phyloP scores from a whole-genome alignment of 2,329 filamentous ascomycete genomes.

The Colletotrichum paranaense region DNA sequence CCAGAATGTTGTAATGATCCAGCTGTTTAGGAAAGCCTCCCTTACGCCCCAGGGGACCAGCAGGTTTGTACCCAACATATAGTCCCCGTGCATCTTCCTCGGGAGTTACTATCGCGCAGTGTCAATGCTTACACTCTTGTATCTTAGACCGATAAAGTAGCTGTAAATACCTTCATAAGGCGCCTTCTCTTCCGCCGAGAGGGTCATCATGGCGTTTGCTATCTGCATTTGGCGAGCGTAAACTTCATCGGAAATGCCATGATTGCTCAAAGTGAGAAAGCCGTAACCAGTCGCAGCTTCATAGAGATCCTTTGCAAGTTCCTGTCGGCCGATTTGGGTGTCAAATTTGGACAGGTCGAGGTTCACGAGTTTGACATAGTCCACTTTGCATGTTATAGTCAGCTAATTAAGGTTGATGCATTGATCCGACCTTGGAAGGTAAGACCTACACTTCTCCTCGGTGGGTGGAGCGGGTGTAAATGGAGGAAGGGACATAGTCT shows the following conservation, averaged over 20 bases:
- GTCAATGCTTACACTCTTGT: too few species aligned
- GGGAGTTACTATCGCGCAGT: conserved; percentile 37
- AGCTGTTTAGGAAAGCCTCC: conserved; percentile 14
- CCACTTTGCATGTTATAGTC: conserved; percentile 26
- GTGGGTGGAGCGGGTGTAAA: neutral
- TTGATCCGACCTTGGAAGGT: neutral
- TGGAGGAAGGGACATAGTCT: neutral
- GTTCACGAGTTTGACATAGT: conserved; percentile 42
- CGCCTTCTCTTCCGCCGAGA: conserved; percentile 40
- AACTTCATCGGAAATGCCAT: conserved; percentile 41
- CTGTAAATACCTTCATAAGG: conserved; percentile 40
- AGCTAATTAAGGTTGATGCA: neutral
- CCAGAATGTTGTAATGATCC: conserved; percentile 22
- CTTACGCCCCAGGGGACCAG: conserved; percentile 40
- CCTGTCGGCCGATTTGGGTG: conserved; percentile 38
- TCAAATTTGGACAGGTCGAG: conserved; percentile 43
- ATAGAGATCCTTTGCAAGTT: conserved; percentile 43
- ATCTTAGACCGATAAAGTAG: neutral
- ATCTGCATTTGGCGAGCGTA: conserved; percentile 41
- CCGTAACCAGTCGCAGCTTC: conserved; percentile 43
- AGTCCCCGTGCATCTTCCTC: conserved; percentile 42
- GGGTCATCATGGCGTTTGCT: conserved; percentile 42
- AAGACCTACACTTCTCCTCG: neutral
- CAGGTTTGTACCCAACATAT: conserved; percentile 44
- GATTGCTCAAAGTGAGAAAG: conserved; percentile 41